A percentile compares a stretch with the other conserved stretches of the same genome.
These are phyloP conservation scores for Starmerella sp. DNA, from an alignment of 805 yeast genomes.

Conservation along the genomic window DNA sequence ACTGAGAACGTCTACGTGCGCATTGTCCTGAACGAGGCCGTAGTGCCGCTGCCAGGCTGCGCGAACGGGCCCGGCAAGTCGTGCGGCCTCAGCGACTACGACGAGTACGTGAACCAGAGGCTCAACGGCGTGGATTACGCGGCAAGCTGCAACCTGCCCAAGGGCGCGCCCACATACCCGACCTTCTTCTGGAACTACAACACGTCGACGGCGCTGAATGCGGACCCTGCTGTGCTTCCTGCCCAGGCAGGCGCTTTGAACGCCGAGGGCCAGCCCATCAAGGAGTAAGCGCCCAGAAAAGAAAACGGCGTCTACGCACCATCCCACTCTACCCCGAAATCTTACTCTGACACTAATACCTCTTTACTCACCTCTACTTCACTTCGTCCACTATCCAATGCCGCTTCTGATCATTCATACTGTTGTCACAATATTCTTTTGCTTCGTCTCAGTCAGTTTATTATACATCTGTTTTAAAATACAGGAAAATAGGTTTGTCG, in stretches of 20 bases:
- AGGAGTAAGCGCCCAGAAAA: background rate
- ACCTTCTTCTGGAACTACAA: conserved; percentile 25
- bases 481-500: background rate
- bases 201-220: conserved; percentile 16
- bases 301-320: no score
- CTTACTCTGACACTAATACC: no score
- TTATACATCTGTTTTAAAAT: background rate
- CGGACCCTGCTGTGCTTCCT: background rate
- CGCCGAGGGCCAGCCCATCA: background rate
- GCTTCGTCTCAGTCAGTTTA: background rate
- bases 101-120: conserved; percentile 13
- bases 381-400: no score
- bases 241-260: background rate
- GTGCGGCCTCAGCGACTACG: conserved; percentile 30
- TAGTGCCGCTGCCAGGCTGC: conserved; percentile 40
- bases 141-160: conserved; percentile 14
- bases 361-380: no score
- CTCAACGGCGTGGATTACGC: conserved; percentile 10
- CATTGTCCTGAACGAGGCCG: conserved; percentile 43
- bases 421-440: no score
- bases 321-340: no score
- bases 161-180: conserved; percentile 19
- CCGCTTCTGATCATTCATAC: no score
- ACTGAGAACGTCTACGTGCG: conserved; percentile 35
- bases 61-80: conserved; percentile 42